A percentile compares a stretch with the other conserved stretches of the same genome.
Conservation (phyloP, 2,329 filamentous ascomycete genomes). For the Trichoderma afroharzianum region DNA sequence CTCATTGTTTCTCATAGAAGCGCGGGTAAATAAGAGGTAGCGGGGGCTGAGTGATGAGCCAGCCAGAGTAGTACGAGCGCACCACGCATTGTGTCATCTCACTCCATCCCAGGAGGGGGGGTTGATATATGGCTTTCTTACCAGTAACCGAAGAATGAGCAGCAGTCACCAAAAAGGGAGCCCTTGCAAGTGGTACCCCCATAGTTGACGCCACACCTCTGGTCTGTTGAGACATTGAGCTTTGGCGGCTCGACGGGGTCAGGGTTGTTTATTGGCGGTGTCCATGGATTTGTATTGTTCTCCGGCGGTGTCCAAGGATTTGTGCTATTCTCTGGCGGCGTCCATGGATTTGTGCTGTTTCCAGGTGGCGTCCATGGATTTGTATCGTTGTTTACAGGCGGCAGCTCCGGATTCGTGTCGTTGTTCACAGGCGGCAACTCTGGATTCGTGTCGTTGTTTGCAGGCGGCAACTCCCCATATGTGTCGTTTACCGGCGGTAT, state of each 20-base stretch:
- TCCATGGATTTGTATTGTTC: not conserved
- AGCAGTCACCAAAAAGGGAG: constrained; percentile 37
- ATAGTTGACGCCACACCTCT: constrained; percentile 34
- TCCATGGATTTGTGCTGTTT: not conserved
- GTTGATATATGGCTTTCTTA: constrained; percentile 23
- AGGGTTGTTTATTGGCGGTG: not conserved
- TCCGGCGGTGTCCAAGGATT: not conserved
- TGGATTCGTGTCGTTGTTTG: not conserved
- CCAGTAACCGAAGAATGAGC: constrained; percentile 41
- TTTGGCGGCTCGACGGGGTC: constrained; percentile 17
- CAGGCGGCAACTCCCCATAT: not conserved
- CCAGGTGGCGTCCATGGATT: not conserved
- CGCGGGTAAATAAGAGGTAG: not conserved
- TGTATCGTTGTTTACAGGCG: not conserved
- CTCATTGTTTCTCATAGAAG: not conserved
- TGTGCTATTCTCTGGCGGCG: not conserved
- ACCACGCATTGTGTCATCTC: not conserved
- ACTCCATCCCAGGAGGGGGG: not conserved
- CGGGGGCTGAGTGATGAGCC: not conserved
- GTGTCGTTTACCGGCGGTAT: not conserved
- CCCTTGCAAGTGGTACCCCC: constrained; percentile 36
- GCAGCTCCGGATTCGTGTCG: constrained; percentile 15
- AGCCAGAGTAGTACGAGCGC: not conserved
- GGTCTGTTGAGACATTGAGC: constrained; percentile 31
- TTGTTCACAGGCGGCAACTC: constrained; percentile 36